Percentiles rank a stretch among this genome's conserved stretches.
Conservation (phyloP, 768 basidiomycete genomes). For the Hirschioporus abietinus region DNA sequence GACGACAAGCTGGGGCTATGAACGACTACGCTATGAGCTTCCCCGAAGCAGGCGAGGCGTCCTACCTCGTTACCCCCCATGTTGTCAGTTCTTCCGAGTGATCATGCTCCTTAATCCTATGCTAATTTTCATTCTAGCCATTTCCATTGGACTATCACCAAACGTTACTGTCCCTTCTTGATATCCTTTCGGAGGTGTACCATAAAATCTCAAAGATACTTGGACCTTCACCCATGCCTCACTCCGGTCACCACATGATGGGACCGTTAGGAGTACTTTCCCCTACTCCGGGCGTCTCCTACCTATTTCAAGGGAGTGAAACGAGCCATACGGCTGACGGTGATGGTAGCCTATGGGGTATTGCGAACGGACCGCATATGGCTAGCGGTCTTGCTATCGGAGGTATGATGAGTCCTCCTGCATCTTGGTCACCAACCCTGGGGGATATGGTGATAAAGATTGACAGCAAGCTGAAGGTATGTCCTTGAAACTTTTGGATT, state of each 20-base stretch:
- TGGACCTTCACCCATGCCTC: constrained; percentile 73
- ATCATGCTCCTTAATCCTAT: constrained; percentile 6
- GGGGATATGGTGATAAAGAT: constrained; percentile 76
- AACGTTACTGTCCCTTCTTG: constrained; percentile 81
- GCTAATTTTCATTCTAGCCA: constrained; percentile 45
- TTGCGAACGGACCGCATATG: constrained; percentile 44
- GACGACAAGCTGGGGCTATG: constrained; percentile 48
- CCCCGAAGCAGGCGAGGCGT: constrained; percentile 54
- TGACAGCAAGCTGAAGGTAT: constrained; percentile 79
- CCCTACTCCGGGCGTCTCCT: constrained; percentile 79
- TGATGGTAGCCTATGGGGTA: constrained; percentile 65
- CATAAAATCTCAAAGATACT: constrained; percentile 81
- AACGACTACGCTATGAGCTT: constrained; percentile 59
- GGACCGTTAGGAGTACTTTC: constrained; percentile 66
- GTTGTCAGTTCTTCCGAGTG: constrained; percentile 43
- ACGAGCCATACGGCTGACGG: constrained; percentile 31
- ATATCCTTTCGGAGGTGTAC: constrained; percentile 86
- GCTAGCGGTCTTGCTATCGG: constrained; percentile 18
- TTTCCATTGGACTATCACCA: constrained; percentile 88
- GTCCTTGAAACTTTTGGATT: constrained; percentile 14
- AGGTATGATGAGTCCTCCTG: constrained; percentile 41
- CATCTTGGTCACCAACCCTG: constrained; percentile 55
- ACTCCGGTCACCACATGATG: constrained; percentile 69
- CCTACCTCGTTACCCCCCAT: constrained; percentile 69
- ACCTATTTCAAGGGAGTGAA: constrained; percentile 55